These are phyloP conservation scores for Fusarium sp. DNA, from an alignment of 2,329 filamentous ascomycete species.

Conservation along the genomic window DNA sequence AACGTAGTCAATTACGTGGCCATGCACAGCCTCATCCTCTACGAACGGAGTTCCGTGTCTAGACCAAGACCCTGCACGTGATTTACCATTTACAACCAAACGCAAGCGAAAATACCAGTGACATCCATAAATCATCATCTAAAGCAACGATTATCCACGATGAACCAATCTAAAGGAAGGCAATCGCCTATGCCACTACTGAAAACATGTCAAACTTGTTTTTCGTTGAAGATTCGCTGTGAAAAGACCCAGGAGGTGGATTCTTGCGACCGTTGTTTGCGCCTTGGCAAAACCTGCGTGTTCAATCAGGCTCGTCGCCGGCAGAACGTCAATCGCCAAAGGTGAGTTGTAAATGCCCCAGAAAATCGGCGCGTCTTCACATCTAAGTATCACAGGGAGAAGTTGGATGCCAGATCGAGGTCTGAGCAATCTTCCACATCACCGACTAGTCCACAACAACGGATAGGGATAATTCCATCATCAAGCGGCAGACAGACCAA, in stretches of 20 bases:
- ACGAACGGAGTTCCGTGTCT: slow-evolving; percentile 8
- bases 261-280: slow-evolving; percentile 50
- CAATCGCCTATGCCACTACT: slow-evolving; percentile 4
- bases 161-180: slow-evolving; percentile 12
- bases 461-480: background rate
- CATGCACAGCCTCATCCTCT: slow-evolving; percentile 14
- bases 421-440: slow-evolving; percentile 21
- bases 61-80: background rate
- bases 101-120: no score
- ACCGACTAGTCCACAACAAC: slow-evolving; percentile 6
- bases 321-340: slow-evolving; percentile 23
- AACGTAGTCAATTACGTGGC: slow-evolving; percentile 9
- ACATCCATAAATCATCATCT: no score
- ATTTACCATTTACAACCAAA: background rate
- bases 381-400: no score
- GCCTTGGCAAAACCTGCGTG: slow-evolving; percentile 50
- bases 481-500: background rate
- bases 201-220: slow-evolving; percentile 52
- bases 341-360: background rate
- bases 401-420: background rate
- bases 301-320: slow-evolving; percentile 49
- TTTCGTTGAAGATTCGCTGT: slow-evolving; percentile 50
- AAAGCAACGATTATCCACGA: slow-evolving; percentile 2
- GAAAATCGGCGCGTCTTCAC: fast-evolving
- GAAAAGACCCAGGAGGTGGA: slow-evolving; percentile 49